Conservation (phyloP, 371 early-diverging fungal species). For the Apophysomyces variabilis region DNA sequence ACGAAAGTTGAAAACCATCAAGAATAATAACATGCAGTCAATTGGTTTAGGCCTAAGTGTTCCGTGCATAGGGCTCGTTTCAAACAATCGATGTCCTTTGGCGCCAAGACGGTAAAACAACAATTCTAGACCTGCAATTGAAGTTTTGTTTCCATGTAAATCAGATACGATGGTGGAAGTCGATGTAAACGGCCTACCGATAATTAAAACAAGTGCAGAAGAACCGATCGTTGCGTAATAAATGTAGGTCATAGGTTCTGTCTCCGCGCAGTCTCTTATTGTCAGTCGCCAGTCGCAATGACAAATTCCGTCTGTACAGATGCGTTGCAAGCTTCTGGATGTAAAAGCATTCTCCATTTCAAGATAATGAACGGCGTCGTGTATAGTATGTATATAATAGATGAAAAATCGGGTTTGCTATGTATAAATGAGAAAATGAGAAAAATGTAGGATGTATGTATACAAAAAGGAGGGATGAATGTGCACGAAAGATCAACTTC, state of each 20-base stretch:
- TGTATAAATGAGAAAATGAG: not conserved
- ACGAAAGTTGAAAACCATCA: slow-evolving; percentile 30
- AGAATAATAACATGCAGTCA: slow-evolving; percentile 22
- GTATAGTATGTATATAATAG: slow-evolving; percentile 1
- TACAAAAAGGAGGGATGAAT: not conserved
- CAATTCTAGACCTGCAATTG: not conserved
- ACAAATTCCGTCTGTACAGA: slow-evolving; percentile 20
- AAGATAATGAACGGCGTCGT: not conserved
- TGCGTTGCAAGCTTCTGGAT: not conserved
- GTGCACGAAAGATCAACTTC: not conserved
- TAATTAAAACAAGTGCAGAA: slow-evolving; percentile 3
- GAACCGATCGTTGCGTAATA: slow-evolving; percentile 4
- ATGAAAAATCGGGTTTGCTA: not conserved
- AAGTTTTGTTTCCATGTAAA: not conserved
- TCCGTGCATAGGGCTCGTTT: slow-evolving; percentile 18
- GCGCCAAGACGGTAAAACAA: slow-evolving; percentile 18
- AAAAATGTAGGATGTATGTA: not conserved
- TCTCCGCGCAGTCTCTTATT: slow-evolving; percentile 29
- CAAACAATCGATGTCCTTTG: slow-evolving; percentile 31
- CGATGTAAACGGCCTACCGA: not conserved
- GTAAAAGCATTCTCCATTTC: not conserved
- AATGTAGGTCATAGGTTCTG: slow-evolving; percentile 18
- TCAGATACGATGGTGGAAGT: too few relatives aligned
- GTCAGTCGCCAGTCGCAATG: slow-evolving; percentile 51
- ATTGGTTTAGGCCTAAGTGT: slow-evolving; percentile 31